These are phyloP conservation scores for Phytophthora pini DNA, from an alignment of 352 stramenopile species.

Conservation along the genomic window DNA sequence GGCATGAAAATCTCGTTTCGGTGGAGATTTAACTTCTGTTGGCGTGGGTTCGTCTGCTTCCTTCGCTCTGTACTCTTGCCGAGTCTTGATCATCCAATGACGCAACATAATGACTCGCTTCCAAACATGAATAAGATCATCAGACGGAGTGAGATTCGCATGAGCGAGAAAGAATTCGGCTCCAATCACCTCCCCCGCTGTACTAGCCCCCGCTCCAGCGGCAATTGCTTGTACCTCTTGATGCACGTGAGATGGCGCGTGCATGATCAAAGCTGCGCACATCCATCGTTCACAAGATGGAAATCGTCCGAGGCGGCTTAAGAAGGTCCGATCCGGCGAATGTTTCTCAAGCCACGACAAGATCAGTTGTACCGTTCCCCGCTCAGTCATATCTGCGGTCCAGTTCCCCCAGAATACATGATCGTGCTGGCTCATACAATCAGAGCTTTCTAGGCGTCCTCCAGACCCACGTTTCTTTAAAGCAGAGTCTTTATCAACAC, in stretches of 20 bases:
- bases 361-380: conserved; percentile 60
- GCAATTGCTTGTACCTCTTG: conserved; percentile 85
- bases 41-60: conserved; percentile 46
- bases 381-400: conserved; percentile 66
- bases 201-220: conserved; percentile 41
- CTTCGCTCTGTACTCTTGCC: conserved; percentile 80
- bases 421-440: conserved; percentile 43
- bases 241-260: conserved; percentile 73
- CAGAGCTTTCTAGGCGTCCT: conserved; percentile 20
- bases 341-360: conserved; percentile 80
- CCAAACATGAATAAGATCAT: conserved; percentile 78
- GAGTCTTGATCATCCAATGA: conserved; percentile 85
- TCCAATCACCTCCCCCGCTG: conserved; percentile 27
- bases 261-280: conserved; percentile 81
- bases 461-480: conserved; percentile 23
- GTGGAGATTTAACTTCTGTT: conserved; percentile 1
- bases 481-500: conserved; percentile 19
- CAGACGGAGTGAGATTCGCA: conserved; percentile 68
- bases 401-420: conserved; percentile 61
- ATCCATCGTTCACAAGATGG: conserved; percentile 72
- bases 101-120: conserved; percentile 82
- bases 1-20: background rate
- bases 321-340: conserved; percentile 77
- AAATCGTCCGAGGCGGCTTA: conserved; percentile 80
- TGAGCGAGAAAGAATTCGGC: conserved; percentile 50